Conservation (phyloP, 1,139 yeast species). For the Candida sojae region DNA sequence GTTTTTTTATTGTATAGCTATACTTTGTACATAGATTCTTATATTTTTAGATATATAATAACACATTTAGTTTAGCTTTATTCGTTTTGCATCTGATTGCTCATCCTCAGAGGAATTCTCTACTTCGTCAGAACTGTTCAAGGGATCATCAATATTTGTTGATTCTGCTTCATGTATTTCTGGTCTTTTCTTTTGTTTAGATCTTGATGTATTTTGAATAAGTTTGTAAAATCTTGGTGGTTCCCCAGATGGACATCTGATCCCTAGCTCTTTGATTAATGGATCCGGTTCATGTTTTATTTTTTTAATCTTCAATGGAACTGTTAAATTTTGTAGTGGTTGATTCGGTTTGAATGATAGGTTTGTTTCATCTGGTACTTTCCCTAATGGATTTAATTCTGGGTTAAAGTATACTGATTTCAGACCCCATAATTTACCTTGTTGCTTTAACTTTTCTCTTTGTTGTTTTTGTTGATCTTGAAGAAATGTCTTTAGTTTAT, state of each 20-base stretch:
- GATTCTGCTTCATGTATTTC: neutral
- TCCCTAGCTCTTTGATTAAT: conserved; percentile 22
- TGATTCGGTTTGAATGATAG: neutral
- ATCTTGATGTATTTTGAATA: conserved; percentile 28
- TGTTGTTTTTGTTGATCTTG: conserved; percentile 18
- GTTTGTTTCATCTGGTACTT: conserved; percentile 29
- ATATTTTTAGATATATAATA: conserved; percentile 3
- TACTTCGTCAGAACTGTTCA: neutral
- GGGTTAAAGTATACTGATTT: conserved; percentile 47
- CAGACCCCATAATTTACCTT: conserved; percentile 37
- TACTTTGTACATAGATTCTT: conserved; percentile 13
- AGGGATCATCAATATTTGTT: conserved; percentile 1
- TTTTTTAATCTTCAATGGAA: conserved; percentile 23
- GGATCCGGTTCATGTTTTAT: conserved; percentile 28
- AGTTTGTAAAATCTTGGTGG: conserved; percentile 44
- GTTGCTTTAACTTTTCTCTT: conserved; percentile 18
- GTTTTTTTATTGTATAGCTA: neutral
- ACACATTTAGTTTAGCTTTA: conserved; percentile 6
- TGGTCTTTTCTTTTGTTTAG: conserved; percentile 3
- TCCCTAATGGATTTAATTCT: conserved; percentile 48
- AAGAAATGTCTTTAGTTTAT: conserved; percentile 27
- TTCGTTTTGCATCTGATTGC: conserved; percentile 5
- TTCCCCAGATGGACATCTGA: conserved; percentile 38
- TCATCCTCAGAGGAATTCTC: conserved; percentile 7
- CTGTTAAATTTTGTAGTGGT: conserved; percentile 25